phyloP scores from a whole-genome alignment of 306 rosid species.

The Trichosanthes truncata region DNA sequence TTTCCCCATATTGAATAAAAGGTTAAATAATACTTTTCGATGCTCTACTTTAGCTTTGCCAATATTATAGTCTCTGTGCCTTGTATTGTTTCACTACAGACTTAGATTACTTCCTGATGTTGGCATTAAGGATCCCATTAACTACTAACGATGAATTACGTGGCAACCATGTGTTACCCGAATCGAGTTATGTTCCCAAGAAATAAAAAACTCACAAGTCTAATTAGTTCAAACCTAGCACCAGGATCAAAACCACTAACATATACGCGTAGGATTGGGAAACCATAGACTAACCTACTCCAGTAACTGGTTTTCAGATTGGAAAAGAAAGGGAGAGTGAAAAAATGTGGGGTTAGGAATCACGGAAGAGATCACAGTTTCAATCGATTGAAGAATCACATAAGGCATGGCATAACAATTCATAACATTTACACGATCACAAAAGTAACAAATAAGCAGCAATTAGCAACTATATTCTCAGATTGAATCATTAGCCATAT shows the following conservation, averaged over 20 bases:
- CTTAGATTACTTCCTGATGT: neutral
- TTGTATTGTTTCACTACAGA: neutral
- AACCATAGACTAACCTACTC: neutral
- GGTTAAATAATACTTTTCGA: neutral
- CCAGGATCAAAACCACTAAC: neutral
- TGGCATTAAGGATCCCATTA: neutral
- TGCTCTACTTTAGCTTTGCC: neutral
- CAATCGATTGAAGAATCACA: neutral
- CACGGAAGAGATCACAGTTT: neutral
- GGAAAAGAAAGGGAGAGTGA: neutral
- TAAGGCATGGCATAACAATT: neutral
- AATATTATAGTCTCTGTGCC: neutral
- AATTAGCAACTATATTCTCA: neutral
- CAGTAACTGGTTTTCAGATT: neutral
- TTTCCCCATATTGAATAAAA: neutral
- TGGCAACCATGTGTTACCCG: neutral
- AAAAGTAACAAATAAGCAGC: neutral
- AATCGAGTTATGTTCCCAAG: neutral
- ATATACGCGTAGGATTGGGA: neutral
- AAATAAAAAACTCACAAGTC: neutral
- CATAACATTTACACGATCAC: neutral
- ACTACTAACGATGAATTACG: neutral
- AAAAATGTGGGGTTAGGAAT: neutral
- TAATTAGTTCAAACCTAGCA: neutral
- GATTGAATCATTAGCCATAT: neutral